Base-by-base conservation (phyloP, 768 basidiomycete species). In the Pisolithus orientalis region DNA sequence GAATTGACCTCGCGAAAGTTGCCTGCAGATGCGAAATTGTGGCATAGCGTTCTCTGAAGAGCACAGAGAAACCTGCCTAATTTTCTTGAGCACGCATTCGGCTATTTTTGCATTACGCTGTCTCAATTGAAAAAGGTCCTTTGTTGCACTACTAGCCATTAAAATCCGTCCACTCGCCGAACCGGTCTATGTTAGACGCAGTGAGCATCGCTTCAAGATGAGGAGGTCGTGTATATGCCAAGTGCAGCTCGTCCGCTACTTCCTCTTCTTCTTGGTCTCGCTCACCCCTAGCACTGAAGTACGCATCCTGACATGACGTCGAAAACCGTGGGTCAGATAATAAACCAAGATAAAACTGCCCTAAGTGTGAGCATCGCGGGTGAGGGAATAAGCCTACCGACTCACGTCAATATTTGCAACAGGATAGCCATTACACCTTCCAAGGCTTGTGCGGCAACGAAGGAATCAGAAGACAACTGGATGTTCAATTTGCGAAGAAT, bases 1-100 rank as follows among this genome's bases (percentile, higher is more conserved):
- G 57, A 85, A 84, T 54, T 80, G 75, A 0, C 83, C 83, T 27
- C 73, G 72, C 0, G 83, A 85, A 11, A 86, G 71, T 52, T 85
- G 82, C 61, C 84, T 84, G 46, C 13, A 13, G 11, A n/a, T 16
- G 6, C 0, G 8, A 17, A 8, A 6, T 14, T 16, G 14, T 28
- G 8, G 16, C 16, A 10, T 7, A 16, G 10, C 40, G 3, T 31
- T n/a, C 11, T 27, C 14, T 31, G 6, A 28, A 25, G 14, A 14
- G 7, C 5, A 16, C 8, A 2, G 8, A 47, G 32, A 17, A 5
- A 24, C 32, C 3, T 27, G 24, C 46, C n/a, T 24, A n/a, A 47
- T 47, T 11, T 37, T 47, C 21, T 47, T 47, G 5, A 47, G 9
- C 8, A 47, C 46, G n/a, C 8, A 34, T 17, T 37, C 21, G 16